These are phyloP conservation scores for Symmetrospora coprosmae DNA, from an alignment of 768 basidiomycete genomes.

Conservation along the genomic window DNA sequence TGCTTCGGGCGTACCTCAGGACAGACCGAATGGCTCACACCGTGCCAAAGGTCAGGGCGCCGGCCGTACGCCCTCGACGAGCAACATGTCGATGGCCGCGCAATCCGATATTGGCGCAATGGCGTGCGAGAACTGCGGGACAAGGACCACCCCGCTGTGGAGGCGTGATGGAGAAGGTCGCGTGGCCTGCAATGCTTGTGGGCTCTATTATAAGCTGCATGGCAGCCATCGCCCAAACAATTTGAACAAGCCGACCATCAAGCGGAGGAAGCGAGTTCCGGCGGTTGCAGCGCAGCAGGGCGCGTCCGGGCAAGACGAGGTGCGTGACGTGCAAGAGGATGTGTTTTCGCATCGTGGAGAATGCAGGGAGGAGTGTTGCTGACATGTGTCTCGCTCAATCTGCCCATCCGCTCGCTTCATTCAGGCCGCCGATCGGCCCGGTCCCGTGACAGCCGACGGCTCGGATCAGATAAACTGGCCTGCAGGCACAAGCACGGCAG, in stretches of 20 bases:
- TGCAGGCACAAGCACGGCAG: too few species aligned
- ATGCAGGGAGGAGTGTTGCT: not conserved
- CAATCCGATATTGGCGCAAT: slow-evolving; percentile 21
- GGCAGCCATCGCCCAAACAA: slow-evolving; percentile 91
- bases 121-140: slow-evolving; percentile 34
- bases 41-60: slow-evolving; percentile 12
- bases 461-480: too few species aligned
- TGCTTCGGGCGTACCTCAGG: too few species aligned
- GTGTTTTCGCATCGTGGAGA: not conserved
- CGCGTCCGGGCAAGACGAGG: slow-evolving; percentile 28
- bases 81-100: not conserved
- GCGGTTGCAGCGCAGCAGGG: slow-evolving; percentile 41
- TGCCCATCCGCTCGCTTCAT: not conserved
- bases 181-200: slow-evolving; percentile 43
- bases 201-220: slow-evolving; percentile 92
- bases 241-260: slow-evolving; percentile 99
- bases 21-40: too few species aligned
- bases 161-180: slow-evolving; percentile 41
- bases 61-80: slow-evolving; percentile 17
- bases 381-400: not conserved
- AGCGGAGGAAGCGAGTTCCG: slow-evolving; percentile 90
- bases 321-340: not conserved
- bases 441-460: not conserved
- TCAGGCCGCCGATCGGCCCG: not conserved
- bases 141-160: slow-evolving; percentile 42